phyloP scores from a whole-genome alignment of 345 rosid species.

The Lenwebbia sp. region DNA sequence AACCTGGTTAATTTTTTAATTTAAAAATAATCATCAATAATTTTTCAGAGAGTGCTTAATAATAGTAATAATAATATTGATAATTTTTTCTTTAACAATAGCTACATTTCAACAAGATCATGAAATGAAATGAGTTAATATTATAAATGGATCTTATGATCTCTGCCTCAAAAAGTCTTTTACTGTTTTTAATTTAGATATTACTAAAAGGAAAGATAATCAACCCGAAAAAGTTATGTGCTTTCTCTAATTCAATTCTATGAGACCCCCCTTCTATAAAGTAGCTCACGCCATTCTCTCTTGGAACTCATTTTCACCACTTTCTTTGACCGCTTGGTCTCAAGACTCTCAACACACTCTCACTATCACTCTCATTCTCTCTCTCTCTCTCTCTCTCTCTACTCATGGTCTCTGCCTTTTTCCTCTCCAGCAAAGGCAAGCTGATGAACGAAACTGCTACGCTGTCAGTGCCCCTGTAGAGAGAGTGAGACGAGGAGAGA shows the following conservation, averaged over 20 bases:
- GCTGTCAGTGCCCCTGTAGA: neutral
- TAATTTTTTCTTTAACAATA: neutral
- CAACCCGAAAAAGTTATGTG: neutral
- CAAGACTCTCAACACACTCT: neutral
- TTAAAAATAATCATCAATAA: neutral
- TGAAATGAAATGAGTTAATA: neutral
- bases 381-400: neutral
- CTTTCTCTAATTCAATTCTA: neutral
- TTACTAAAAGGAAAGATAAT: neutral
- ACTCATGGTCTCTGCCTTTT: neutral
- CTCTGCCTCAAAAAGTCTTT: neutral
- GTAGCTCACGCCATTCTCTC: neutral
- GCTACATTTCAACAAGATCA: neutral
- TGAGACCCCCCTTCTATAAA: neutral
- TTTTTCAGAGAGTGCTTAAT: neutral
- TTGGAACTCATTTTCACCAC: conserved; percentile 1
- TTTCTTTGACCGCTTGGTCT: neutral
- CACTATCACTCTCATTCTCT: neutral
- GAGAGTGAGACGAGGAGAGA: neutral
- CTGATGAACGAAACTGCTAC: neutral
- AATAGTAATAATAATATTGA: neutral
- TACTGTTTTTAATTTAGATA: neutral
- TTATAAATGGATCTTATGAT: neutral
- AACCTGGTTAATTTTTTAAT: neutral
- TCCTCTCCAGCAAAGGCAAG: neutral